Percentiles rank a stretch among this genome's conserved stretches.
Conservation (phyloP, 805 yeast genomes). For the Wickerhamia fluorescens region DNA sequence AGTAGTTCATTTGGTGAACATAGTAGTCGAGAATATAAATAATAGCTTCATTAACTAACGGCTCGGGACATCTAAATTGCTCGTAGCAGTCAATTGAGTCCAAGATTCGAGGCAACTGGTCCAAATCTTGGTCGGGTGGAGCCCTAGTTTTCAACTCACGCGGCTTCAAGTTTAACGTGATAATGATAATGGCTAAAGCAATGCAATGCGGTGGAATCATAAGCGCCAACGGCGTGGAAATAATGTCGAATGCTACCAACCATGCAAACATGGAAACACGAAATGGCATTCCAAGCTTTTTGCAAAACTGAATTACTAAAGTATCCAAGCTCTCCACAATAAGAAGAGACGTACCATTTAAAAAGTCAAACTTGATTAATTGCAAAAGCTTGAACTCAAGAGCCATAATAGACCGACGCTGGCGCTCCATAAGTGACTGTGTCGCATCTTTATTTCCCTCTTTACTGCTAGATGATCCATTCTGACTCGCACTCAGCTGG, state of each 20-base stretch:
- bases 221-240: constrained; percentile 60
- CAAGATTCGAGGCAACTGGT: constrained; percentile 16
- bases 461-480: not conserved
- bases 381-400: constrained; percentile 72
- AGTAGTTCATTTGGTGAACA: constrained; percentile 47
- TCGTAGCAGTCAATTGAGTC: constrained; percentile 26
- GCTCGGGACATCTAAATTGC: constrained; percentile 36
- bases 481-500: constrained; percentile 2
- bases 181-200: constrained; percentile 59
- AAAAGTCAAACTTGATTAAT: constrained; percentile 71
- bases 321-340: constrained; percentile 46
- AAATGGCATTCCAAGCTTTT: constrained; percentile 38
- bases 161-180: constrained; percentile 48
- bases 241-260: constrained; percentile 69
- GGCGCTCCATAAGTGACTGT: constrained; percentile 36
- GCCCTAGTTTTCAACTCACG: constrained; percentile 12
- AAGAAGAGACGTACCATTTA: constrained; percentile 42
- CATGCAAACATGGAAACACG: constrained; percentile 54
- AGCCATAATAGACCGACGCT: constrained; percentile 48
- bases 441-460: not conserved
- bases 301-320: constrained; percentile 55
- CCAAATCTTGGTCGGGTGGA: constrained; percentile 9
- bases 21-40: constrained; percentile 55
- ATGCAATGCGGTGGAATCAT: constrained; percentile 70
- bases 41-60: constrained; percentile 44